Evolutionary conservation across 2,329 filamentous ascomycete species (phyloP).

Genomic region (Clonostachys sp.): DNA sequence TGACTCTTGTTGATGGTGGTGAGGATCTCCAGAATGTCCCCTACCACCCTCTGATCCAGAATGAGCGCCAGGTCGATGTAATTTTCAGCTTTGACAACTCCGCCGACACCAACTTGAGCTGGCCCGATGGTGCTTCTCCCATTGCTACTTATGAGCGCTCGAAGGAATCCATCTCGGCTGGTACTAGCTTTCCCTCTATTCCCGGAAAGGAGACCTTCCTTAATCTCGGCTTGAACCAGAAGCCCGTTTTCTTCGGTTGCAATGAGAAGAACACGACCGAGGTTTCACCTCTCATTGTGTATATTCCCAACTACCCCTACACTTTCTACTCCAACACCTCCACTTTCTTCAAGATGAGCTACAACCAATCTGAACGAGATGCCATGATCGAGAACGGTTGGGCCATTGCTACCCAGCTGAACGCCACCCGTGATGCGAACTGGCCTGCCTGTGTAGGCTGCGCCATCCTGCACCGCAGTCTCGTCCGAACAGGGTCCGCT

Average conservation of each 20-base stretch:
- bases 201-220: slow-evolving; percentile 52
- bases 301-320: slow-evolving; percentile 77
- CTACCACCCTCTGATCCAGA: slow-evolving; percentile 56
- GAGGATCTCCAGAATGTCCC: slow-evolving; percentile 79
- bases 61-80: slow-evolving; percentile 50
- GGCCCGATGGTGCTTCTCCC: slow-evolving; percentile 57
- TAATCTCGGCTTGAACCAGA: slow-evolving; percentile 52
- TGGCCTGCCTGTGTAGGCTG: slow-evolving; percentile 88
- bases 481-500: slow-evolving; percentile 63
- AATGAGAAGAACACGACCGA: slow-evolving; percentile 49
- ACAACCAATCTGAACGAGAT: slow-evolving; percentile 64
- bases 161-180: slow-evolving; percentile 38
- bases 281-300: slow-evolving; percentile 69
- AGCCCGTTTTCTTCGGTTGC: slow-evolving; percentile 62
- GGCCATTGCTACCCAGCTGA: slow-evolving; percentile 77
- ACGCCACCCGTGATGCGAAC: slow-evolving; percentile 65
- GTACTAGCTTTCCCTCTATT: slow-evolving; percentile 53
- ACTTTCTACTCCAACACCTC: slow-evolving; percentile 71
- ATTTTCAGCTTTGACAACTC: slow-evolving; percentile 62
- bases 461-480: slow-evolving; percentile 74
- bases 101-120: slow-evolving; percentile 52
- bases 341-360: slow-evolving; percentile 69
- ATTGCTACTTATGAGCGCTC: slow-evolving; percentile 53
- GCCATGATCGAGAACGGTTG: slow-evolving; percentile 83
- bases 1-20: slow-evolving; percentile 78